Percentiles rank a stretch among this genome's conserved stretches.
Evolutionary conservation across 2,329 filamentous ascomycete genomes (phyloP).

Genomic region (Xylariales sp.): DNA sequence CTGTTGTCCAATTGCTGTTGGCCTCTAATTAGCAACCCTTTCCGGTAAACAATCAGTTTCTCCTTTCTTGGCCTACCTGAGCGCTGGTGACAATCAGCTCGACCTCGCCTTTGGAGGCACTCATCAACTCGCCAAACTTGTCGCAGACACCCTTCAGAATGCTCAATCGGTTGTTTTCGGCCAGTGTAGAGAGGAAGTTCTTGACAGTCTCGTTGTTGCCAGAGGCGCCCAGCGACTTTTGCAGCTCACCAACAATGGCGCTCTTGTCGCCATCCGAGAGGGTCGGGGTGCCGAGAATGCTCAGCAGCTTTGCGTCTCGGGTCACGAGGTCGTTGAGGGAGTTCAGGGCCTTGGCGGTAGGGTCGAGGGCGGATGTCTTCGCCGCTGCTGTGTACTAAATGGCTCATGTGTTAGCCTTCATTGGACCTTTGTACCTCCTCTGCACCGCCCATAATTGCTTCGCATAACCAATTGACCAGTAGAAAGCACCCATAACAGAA

Average conservation of each 20-base stretch:
- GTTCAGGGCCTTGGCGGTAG: slow-evolving; percentile 74
- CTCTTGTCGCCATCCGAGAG: slow-evolving; percentile 76
- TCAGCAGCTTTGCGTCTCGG: slow-evolving; percentile 75
- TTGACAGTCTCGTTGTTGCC: slow-evolving; percentile 76
- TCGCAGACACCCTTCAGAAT: slow-evolving; percentile 75
- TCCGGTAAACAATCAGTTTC: too few species aligned
- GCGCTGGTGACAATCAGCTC: slow-evolving; percentile 91
- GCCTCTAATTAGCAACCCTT: too few species aligned
- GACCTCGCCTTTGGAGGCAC: slow-evolving; percentile 85
- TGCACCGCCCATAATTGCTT: too few species aligned
- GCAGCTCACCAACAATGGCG: slow-evolving; percentile 79
- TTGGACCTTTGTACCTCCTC: too few species aligned
- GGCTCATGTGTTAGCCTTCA: slow-evolving; percentile 30
- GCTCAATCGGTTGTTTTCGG: slow-evolving; percentile 92
- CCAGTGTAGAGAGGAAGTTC: slow-evolving; percentile 87
- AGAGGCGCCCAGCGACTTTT: slow-evolving; percentile 68
- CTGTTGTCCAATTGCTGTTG: slow-evolving; percentile 76
- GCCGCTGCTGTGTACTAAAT: slow-evolving; percentile 90
- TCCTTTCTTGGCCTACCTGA: slow-evolving; percentile 51
- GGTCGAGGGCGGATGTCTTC: slow-evolving; percentile 82
- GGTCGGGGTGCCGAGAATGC: slow-evolving; percentile 75
- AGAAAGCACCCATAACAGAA: background rate
- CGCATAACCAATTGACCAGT: slow-evolving; percentile 16
- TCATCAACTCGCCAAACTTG: slow-evolving; percentile 85
- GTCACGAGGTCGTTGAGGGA: slow-evolving; percentile 67